Conservation (phyloP, 768 basidiomycete species). For the Pleurotus sapidus region DNA sequence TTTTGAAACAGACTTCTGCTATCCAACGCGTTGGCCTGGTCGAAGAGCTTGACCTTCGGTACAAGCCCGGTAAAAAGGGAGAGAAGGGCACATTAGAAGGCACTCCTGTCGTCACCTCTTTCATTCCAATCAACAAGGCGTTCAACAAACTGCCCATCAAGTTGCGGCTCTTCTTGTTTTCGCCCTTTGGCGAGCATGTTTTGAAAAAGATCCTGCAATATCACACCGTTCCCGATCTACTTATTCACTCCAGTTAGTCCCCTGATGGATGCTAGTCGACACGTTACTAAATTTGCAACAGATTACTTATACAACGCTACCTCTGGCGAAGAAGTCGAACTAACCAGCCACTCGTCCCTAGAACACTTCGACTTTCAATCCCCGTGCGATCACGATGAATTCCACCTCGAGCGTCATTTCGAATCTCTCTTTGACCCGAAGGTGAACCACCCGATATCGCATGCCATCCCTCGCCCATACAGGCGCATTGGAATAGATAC, state of each 20-base stretch:
- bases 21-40: conserved; percentile 49
- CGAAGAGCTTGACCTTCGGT: conserved; percentile 43
- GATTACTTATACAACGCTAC: conserved; percentile 27
- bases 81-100: conserved; percentile 41
- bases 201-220: conserved; percentile 55
- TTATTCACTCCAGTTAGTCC: conserved; percentile 45
- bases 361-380: background rate
- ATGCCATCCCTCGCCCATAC: background rate
- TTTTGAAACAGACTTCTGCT: conserved; percentile 43
- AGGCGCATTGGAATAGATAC: background rate
- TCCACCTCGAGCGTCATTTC: background rate
- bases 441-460: background rate
- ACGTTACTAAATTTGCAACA: conserved; percentile 3
- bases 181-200: conserved; percentile 49
- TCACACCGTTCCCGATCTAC: conserved; percentile 49
- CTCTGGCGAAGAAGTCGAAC: conserved; percentile 13
- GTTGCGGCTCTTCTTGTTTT: conserved; percentile 55
- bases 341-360: background rate
- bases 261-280: background rate
- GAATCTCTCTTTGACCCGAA: no score
- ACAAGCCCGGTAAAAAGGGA: conserved; percentile 29
- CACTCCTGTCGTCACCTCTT: conserved; percentile 45
- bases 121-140: conserved; percentile 50
- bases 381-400: background rate
- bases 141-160: conserved; percentile 47